Conservation (phyloP, 306 rosid genomes). For the Crotalaria pallida region DNA sequence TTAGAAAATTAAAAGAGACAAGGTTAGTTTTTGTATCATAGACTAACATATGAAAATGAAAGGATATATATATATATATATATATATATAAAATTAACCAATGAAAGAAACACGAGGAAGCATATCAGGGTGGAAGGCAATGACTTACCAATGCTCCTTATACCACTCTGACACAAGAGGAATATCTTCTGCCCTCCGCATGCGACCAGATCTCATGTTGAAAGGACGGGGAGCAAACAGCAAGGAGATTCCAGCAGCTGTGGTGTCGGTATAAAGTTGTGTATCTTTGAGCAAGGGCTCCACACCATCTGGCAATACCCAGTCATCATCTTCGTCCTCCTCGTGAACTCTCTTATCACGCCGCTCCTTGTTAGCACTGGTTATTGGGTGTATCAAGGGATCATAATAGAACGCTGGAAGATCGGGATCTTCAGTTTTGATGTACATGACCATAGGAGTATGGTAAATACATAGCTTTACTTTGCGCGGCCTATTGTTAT, state of each 20-base stretch:
- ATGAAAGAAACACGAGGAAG: not conserved
- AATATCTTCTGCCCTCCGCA: conserved; percentile 90
- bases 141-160: conserved; percentile 89
- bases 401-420: conserved; percentile 97
- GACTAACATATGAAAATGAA: not conserved
- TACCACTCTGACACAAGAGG: conserved; percentile 99
- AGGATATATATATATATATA: not conserved
- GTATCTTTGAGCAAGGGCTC: conserved; percentile 81
- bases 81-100: not conserved
- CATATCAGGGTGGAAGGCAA: not conserved
- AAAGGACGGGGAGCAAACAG: conserved; percentile 98
- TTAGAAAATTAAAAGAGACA: conserved; percentile 2
- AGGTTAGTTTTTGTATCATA: not conserved
- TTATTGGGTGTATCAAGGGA: conserved; percentile 96
- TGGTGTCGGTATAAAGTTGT: conserved; percentile 92
- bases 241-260: conserved; percentile 93
- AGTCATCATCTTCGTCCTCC: conserved; percentile 84
- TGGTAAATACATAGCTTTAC: conserved; percentile 91
- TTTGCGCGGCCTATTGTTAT: conserved; percentile 98
- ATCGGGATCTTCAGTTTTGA: conserved; percentile 97
- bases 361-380: conserved; percentile 88
- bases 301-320: conserved; percentile 81
- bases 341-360: conserved; percentile 74
- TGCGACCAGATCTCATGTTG: conserved; percentile 98
- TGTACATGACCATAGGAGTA: conserved; percentile 96